Evolutionary conservation across 495 filamentous ascomycete genomes (phyloP).

Genomic region (Aspergillus funiculosus): DNA sequence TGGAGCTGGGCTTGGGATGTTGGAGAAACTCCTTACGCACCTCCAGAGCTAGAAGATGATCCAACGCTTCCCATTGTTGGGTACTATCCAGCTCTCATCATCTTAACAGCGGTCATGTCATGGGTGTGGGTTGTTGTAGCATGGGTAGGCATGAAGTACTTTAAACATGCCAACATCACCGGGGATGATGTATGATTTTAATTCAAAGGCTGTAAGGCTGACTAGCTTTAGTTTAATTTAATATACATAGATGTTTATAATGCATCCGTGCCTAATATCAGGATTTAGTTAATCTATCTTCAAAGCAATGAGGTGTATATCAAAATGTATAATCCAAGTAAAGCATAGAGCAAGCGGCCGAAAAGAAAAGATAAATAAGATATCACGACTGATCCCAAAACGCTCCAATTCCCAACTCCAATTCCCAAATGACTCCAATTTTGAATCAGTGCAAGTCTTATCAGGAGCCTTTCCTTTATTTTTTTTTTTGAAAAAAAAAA

Average conservation of each 20-base stretch:
- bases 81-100: slow-evolving; percentile 92
- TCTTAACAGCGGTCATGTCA: slow-evolving; percentile 89
- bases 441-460: neutral
- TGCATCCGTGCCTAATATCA: too few relatives aligned
- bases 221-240: too few relatives aligned
- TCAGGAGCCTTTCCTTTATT: too few relatives aligned
- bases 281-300: too few relatives aligned
- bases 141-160: slow-evolving; percentile 99
- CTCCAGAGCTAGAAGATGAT: slow-evolving; percentile 88
- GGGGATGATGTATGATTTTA: slow-evolving; percentile 46
- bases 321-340: neutral
- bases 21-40: slow-evolving; percentile 89
- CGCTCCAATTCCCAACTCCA: slow-evolving; percentile 2
- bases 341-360: too few relatives aligned
- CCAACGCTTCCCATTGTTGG: slow-evolving; percentile 89
- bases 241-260: too few relatives aligned
- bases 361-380: slow-evolving; percentile 1
- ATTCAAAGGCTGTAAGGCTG: neutral
- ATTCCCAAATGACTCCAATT: slow-evolving; percentile 8
- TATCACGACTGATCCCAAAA: neutral
- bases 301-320: neutral
- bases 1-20: slow-evolving; percentile 99
- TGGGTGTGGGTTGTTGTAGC: slow-evolving; percentile 98
- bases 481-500: too few relatives aligned
- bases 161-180: slow-evolving; percentile 87